These are phyloP conservation scores for Parastagonospora avenae DNA, from an alignment of 2,329 filamentous ascomycete species.

Conservation along the genomic window DNA sequence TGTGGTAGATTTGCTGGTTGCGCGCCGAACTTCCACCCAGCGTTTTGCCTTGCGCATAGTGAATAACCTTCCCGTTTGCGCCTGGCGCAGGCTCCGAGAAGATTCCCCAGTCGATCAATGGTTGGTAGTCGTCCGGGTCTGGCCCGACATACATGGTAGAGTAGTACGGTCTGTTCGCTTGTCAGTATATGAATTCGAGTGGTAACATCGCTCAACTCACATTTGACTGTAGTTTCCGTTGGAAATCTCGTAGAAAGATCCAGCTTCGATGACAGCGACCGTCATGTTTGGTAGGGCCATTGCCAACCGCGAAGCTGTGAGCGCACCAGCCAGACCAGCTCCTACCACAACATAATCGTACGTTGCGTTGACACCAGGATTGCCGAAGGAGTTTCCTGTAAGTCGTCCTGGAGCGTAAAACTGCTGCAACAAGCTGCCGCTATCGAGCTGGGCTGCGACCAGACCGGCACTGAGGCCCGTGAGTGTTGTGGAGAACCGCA, in stretches of 20 bases:
- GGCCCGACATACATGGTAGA: conserved; percentile 14
- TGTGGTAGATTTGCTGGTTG: conserved; percentile 31
- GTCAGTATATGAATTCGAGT: too few species aligned
- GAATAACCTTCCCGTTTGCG: conserved; percentile 14
- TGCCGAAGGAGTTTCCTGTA: conserved; percentile 18
- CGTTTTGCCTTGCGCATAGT: conserved; percentile 33
- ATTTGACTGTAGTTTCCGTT: conserved; percentile 27
- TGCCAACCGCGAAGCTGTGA: conserved; percentile 24
- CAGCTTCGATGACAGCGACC: conserved; percentile 34
- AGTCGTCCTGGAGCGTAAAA: conserved; percentile 12
- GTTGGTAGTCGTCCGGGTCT: conserved; percentile 24
- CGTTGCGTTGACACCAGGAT: conserved; percentile 25
- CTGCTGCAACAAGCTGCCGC: conserved; percentile 6
- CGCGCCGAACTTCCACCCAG: conserved; percentile 35
- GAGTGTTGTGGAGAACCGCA: not conserved
- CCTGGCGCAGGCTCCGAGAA: conserved; percentile 25
- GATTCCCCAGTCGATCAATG: conserved; percentile 35
- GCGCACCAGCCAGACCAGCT: conserved; percentile 28
- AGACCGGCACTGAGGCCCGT: not conserved
- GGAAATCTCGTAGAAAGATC: conserved; percentile 31
- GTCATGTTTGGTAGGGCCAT: conserved; percentile 8
- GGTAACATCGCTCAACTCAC: conserved; percentile 9
- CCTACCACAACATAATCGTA: conserved; percentile 35
- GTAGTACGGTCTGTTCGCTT: conserved; percentile 10
- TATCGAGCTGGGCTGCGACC: conserved; percentile 4